Percentiles rank a stretch among this genome's conserved stretches.
These are phyloP conservation scores for Annona squamosa DNA, from an alignment of 164 flowering plant species.

Conservation along the genomic window DNA sequence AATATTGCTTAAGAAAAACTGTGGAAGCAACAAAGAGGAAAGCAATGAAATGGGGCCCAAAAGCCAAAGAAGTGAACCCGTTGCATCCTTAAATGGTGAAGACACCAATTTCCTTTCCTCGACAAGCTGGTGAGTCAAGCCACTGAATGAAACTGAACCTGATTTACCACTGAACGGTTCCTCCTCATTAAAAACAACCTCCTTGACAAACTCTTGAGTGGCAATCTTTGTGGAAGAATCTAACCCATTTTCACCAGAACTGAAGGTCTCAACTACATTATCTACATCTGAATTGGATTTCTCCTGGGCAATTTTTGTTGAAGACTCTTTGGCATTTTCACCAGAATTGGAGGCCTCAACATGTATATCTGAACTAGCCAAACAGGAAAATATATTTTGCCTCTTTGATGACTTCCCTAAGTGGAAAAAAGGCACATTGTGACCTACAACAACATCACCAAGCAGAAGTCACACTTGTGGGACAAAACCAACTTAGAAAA, in stretches of 20 bases:
- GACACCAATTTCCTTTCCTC: constrained; percentile 61
- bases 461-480: background rate
- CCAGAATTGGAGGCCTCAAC: too few species aligned
- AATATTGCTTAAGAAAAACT: constrained; percentile 42
- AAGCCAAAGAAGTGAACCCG: constrained; percentile 59
- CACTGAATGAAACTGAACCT: constrained; percentile 73
- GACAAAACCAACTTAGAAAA: too few species aligned
- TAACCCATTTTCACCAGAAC: constrained; percentile 1
- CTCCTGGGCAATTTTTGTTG: constrained; percentile 1
- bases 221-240: constrained; percentile 1
- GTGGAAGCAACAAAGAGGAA: constrained; percentile 60
- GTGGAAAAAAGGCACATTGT: background rate
- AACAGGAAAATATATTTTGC: too few species aligned
- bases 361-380: too few species aligned
- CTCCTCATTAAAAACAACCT: background rate
- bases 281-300: constrained; percentile 2
- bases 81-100: constrained; percentile 53
- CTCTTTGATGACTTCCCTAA: background rate
- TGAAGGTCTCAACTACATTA: constrained; percentile 1
- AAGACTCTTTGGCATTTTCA: background rate
- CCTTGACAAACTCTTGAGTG: background rate
- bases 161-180: constrained; percentile 75
- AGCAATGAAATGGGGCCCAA: constrained; percentile 65
- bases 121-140: constrained; percentile 55
- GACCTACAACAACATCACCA: background rate